Evolutionary conservation across 768 basidiomycete genomes (phyloP), one percentile per base, ranked within the genome.

Genomic region (Podaxis sp.): DNA sequence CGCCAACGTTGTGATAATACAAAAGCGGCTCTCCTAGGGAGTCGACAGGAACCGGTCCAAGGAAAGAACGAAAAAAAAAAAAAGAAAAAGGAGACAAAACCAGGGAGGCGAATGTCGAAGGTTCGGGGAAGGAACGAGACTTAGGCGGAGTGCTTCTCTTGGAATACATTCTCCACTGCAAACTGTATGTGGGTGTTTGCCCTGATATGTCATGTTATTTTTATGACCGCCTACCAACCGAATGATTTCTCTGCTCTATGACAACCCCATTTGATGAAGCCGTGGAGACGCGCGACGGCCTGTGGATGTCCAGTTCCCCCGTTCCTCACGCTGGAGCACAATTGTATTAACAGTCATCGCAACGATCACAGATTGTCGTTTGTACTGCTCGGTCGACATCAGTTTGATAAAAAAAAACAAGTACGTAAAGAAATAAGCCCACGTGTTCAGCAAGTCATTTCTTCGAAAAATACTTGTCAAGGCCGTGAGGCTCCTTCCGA

Each of bases 391-490:
- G 24, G 11, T 53, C 19, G 4, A 51, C 53, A 49, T 63, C 54
- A 63, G 54, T 28, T 57, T 40, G 19, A 12, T 26, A 28, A 39
- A 22, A 33, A 33, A 19, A 44, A 5, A 54, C 15, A 48, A 40
- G 28, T 33, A 61, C 8, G 33, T 28, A 26, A 1, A 30, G 12
- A 44, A 49, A n/a, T 28, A 2, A 19, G 44, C 39, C 28, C 51
- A 55, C 58, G 49, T 11, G 28, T 55, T 13, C 46, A 58, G 15
- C 42, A 61, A 63, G 61, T 70, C 64, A 75, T 67, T 74, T 77
- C 59, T 70, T 65, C 67, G 59, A 61, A 61, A 81, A 79, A 65
- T 79, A 81, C 58, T 73, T 78, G 57, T 79, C 79, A 42, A 81
- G 76, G 13, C 79, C 79, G 48, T 68, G 68, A 24, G 72, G 46